Percentiles rank a stretch among this genome's conserved stretches.
Conservation (phyloP, 2,329 filamentous ascomycete genomes). For the Claviceps sp. region DNA sequence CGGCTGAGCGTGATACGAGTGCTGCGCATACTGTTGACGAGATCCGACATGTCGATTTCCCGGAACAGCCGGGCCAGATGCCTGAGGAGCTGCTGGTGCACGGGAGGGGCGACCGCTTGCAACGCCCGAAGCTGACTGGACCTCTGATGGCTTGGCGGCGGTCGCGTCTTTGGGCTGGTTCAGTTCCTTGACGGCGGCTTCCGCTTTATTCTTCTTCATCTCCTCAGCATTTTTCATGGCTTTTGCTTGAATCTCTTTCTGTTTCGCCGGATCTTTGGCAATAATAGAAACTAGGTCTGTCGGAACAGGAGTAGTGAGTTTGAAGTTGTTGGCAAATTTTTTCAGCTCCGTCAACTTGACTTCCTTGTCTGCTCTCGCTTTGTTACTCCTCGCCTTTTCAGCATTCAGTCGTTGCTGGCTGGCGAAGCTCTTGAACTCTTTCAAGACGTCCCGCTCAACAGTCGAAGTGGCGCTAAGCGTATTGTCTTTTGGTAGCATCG, state of each 20-base stretch:
- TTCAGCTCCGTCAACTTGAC: conserved; percentile 88
- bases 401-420: conserved; percentile 39
- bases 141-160: conserved; percentile 23
- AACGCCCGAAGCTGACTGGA: conserved; percentile 10
- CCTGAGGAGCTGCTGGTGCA: conserved; percentile 20
- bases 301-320: conserved; percentile 84
- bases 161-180: conserved; percentile 28
- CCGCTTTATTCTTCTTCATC: conserved; percentile 40
- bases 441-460: conserved; percentile 48
- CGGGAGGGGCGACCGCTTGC: conserved; percentile 20
- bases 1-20: conserved; percentile 31
- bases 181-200: conserved; percentile 29
- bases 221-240: conserved; percentile 64
- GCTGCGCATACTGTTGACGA: conserved; percentile 36
- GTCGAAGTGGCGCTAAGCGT: conserved; percentile 35
- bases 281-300: conserved; percentile 87
- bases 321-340: conserved; percentile 90
- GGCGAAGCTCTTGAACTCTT: conserved; percentile 52
- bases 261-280: conserved; percentile 90
- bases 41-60: conserved; percentile 31
- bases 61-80: conserved; percentile 12
- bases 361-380: conserved; percentile 65
- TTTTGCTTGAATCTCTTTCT: conserved; percentile 83
- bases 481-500: conserved; percentile 25
- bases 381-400: conserved; percentile 42